phyloP scores from a whole-genome alignment of 2,329 filamentous ascomycete species.

The Paraphaeosphaeria minitans region DNA sequence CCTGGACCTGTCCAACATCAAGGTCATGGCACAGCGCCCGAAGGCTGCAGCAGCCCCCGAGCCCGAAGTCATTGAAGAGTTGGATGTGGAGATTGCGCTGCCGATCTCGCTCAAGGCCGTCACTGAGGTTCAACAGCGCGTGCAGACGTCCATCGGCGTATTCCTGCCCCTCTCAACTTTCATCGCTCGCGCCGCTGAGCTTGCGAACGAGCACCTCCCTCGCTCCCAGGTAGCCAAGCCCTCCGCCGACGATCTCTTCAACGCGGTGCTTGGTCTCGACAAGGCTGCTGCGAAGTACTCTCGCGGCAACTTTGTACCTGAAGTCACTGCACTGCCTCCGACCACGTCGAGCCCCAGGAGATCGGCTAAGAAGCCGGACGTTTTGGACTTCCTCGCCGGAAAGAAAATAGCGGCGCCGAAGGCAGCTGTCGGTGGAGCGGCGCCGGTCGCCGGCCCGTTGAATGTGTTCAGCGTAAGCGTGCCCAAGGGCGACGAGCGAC shows the following conservation, averaged over 20 bases:
- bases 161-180: constrained; percentile 85
- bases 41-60: constrained; percentile 43
- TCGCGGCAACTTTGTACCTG: constrained; percentile 72
- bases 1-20: constrained; percentile 95
- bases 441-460: constrained; percentile 55
- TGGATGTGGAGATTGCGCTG: constrained; percentile 67
- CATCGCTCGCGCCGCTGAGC: constrained; percentile 79
- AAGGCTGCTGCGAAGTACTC: constrained; percentile 52
- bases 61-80: constrained; percentile 51
- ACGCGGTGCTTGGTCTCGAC: constrained; percentile 79
- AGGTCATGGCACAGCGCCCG: constrained; percentile 64
- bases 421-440: constrained; percentile 27
- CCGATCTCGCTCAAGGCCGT: constrained; percentile 81
- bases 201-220: constrained; percentile 88
- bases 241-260: constrained; percentile 82
- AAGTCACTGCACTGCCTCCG: constrained; percentile 61
- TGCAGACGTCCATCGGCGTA: constrained; percentile 77
- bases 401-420: constrained; percentile 41
- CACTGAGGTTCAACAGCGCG: constrained; percentile 77
- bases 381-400: constrained; percentile 75
- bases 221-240: constrained; percentile 66
- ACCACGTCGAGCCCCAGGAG: constrained; percentile 33
- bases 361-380: constrained; percentile 65
- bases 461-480: constrained; percentile 86
- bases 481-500: constrained; percentile 77